Evolutionary conservation across 148 eudicot genomes (phyloP).

Genomic region (Agrostemma githago): DNA sequence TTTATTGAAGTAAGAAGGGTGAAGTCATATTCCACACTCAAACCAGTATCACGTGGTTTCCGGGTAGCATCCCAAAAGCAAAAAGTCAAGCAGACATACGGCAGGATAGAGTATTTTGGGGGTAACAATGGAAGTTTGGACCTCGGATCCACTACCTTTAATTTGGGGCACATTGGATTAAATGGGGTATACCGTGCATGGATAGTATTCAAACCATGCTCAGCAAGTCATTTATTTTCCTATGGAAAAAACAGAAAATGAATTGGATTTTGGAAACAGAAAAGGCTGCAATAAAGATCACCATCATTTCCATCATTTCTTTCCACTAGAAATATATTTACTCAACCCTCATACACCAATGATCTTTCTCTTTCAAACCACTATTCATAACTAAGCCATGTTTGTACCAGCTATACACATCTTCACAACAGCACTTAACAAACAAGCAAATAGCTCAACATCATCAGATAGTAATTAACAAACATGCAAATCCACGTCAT

Average conservation of each 20-base stretch:
- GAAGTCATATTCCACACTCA: neutral
- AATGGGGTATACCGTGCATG: neutral
- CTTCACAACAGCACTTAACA: neutral
- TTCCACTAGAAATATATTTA: neutral
- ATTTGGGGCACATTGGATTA: neutral
- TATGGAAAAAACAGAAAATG: neutral
- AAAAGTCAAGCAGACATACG: neutral
- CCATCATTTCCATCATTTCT: too few relatives aligned
- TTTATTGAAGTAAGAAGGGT: neutral
- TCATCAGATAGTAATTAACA: neutral
- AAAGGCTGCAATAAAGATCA: neutral
- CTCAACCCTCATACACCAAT: neutral
- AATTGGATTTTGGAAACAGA: neutral
- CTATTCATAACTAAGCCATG: neutral
- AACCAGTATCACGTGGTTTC: neutral
- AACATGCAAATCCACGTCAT: neutral
- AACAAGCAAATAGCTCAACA: neutral
- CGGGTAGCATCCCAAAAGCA: neutral
- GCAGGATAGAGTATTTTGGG: neutral
- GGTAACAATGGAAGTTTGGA: neutral
- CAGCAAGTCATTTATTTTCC: neutral
- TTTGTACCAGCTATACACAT: too few relatives aligned
- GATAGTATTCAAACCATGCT: neutral
- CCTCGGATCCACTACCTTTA: neutral
- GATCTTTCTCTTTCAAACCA: neutral